Evolutionary conservation across 495 filamentous ascomycete genomes (phyloP).

Genomic region (Neurospora sp.): DNA sequence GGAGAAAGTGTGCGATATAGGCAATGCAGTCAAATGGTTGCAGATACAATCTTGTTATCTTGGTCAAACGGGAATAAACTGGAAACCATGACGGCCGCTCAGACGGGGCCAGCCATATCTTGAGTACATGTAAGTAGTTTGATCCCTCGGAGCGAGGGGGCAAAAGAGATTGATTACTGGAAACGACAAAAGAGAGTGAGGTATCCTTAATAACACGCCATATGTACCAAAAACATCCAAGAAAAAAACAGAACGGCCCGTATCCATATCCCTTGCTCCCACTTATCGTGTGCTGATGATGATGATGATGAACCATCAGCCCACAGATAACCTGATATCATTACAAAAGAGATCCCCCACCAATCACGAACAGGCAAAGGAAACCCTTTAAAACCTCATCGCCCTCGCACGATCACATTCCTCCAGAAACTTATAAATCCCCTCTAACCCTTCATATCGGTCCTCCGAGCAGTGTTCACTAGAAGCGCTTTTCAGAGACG

Average conservation of each 20-base stretch:
- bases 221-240: background rate
- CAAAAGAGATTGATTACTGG: background rate
- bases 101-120: background rate
- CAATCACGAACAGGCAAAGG: background rate
- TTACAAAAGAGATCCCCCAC: background rate
- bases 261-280: background rate
- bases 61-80: background rate
- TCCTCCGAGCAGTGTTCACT: conserved; percentile 35
- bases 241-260: background rate
- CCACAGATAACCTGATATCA: background rate
- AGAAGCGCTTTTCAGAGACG: conserved; percentile 29
- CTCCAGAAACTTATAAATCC: conserved; percentile 78
- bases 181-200: conserved; percentile 4
- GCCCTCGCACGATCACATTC: conserved; percentile 63
- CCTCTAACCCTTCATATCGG: conserved; percentile 73
- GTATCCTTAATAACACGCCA: background rate
- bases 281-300: background rate
- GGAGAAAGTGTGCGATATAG: background rate
- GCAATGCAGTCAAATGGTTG: background rate
- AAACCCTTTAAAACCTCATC: background rate
- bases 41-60: background rate
- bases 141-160: background rate
- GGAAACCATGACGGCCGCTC: background rate
- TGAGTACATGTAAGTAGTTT: background rate
- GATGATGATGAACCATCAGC: background rate